Evolutionary conservation across 805 yeast species (phyloP).

Genomic region (Kuraishia hungarica): DNA sequence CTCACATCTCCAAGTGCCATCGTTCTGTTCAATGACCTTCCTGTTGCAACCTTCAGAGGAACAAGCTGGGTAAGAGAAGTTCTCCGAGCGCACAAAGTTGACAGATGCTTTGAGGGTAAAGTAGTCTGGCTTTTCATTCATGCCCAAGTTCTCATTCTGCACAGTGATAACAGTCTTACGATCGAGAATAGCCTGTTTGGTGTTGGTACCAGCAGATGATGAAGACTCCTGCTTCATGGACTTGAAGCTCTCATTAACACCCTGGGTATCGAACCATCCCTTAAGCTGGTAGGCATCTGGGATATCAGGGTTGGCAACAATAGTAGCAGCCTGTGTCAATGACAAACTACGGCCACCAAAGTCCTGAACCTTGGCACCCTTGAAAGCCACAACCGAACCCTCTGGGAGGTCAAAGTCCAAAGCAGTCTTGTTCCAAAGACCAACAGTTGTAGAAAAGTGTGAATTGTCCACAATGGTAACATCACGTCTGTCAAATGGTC

Average conservation of each 20-base stretch:
- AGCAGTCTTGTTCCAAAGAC: slow-evolving; percentile 89
- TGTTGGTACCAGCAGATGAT: slow-evolving; percentile 19
- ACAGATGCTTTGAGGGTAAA: slow-evolving; percentile 71
- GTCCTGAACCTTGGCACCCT: slow-evolving; percentile 84
- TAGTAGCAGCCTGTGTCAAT: slow-evolving; percentile 67
- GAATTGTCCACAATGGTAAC: slow-evolving; percentile 80
- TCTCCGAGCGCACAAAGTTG: slow-evolving; percentile 62
- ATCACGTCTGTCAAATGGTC: slow-evolving; percentile 89
- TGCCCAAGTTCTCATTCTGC: slow-evolving; percentile 60
- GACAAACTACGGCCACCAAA: slow-evolving; percentile 82
- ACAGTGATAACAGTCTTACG: slow-evolving; percentile 64
- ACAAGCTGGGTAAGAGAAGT: slow-evolving; percentile 88
- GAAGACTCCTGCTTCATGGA: slow-evolving; percentile 47
- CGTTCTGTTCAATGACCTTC: slow-evolving; percentile 68
- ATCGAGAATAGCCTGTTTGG: slow-evolving; percentile 34
- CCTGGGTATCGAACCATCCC: slow-evolving; percentile 92
- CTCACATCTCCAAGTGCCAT: slow-evolving; percentile 88
- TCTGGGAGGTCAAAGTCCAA: slow-evolving; percentile 61
- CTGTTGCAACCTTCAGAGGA: slow-evolving; percentile 67
- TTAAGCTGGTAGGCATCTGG: slow-evolving; percentile 81
- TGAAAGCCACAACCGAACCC: slow-evolving; percentile 84
- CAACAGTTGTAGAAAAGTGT: slow-evolving; percentile 64
- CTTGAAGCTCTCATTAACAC: slow-evolving; percentile 53
- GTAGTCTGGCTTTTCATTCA: slow-evolving; percentile 71
- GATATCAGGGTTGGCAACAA: slow-evolving; percentile 78